These are phyloP conservation scores for Fusarium protoensiforme DNA, from an alignment of 2,329 filamentous ascomycete species.

Conservation along the genomic window DNA sequence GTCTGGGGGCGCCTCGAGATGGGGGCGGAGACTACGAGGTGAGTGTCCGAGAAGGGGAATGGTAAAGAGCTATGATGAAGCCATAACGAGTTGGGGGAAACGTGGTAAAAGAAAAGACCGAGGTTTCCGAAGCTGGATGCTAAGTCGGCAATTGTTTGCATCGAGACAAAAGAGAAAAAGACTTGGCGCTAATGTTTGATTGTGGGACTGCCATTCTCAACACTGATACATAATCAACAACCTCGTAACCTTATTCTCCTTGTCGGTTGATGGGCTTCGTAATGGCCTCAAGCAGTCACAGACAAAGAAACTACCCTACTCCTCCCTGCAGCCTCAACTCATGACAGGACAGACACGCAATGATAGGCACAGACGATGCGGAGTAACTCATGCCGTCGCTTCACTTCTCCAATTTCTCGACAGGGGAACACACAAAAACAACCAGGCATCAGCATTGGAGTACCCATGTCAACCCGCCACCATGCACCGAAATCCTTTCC, in stretches of 20 bases:
- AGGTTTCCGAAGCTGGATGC: not conserved
- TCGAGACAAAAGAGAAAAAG: not conserved
- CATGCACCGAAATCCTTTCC: not conserved
- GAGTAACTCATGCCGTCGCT: not conserved
- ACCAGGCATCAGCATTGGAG: not conserved
- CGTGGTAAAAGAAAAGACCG: not conserved
- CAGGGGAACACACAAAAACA: not conserved
- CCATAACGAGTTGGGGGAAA: not conserved
- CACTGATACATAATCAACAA: not conserved
- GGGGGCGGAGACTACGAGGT: slow-evolving; percentile 24
- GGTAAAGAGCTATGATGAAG: not conserved
- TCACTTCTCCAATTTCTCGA: not conserved
- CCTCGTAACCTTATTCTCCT: not conserved
- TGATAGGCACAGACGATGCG: not conserved
- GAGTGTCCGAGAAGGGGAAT: not conserved
- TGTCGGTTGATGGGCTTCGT: not conserved
- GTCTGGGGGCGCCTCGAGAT: not conserved
- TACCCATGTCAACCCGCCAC: not conserved
- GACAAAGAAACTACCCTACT: not conserved
- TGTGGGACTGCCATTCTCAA: not conserved
- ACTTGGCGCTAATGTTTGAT: not conserved
- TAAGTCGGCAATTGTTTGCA: not conserved
- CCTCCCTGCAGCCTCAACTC: not conserved
- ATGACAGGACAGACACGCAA: not conserved
- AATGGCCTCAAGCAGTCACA: not conserved